phyloP scores from a whole-genome alignment of 441 rosid genomes.

The Melastoma candidum region DNA sequence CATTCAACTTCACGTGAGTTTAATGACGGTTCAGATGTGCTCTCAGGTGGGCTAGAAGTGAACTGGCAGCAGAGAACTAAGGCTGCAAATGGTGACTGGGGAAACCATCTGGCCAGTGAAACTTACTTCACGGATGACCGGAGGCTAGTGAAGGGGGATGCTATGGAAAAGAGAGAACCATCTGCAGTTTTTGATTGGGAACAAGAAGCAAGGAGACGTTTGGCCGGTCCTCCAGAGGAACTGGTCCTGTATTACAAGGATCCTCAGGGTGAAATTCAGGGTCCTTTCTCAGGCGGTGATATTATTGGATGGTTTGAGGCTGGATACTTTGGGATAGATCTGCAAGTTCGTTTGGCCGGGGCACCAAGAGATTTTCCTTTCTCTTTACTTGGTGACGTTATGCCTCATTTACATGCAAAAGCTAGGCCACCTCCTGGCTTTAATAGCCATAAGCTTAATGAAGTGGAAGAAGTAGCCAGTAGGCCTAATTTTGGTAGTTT shows the following conservation, averaged over 20 bases:
- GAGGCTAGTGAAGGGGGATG: slow-evolving; percentile 58
- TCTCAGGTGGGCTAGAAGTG: slow-evolving; percentile 35
- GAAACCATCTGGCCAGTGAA: slow-evolving; percentile 31
- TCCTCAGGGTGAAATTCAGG: slow-evolving; percentile 96
- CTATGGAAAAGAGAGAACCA: slow-evolving; percentile 49
- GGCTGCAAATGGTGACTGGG: slow-evolving; percentile 36
- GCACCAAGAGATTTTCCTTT: slow-evolving; percentile 72
- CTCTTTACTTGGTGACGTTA: slow-evolving; percentile 80
- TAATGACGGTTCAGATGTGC: slow-evolving; percentile 44
- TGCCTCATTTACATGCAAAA: slow-evolving; percentile 97
- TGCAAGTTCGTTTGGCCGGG: slow-evolving; percentile 62
- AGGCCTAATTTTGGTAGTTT: slow-evolving; percentile 38
- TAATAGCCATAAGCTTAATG: slow-evolving; percentile 53
- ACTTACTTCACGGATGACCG: slow-evolving; percentile 47
- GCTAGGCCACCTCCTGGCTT: slow-evolving; percentile 98
- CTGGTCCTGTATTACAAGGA: slow-evolving; percentile 74
- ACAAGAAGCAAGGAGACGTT: slow-evolving; percentile 51
- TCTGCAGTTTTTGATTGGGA: slow-evolving; percentile 58
- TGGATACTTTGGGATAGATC: slow-evolving; percentile 94
- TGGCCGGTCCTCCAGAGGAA: slow-evolving; percentile 61
- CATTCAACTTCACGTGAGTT: slow-evolving; percentile 31
- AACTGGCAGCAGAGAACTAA: slow-evolving; percentile 37
- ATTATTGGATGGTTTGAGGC: slow-evolving; percentile 98
- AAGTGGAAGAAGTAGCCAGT: slow-evolving; percentile 37
- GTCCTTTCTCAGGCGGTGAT: slow-evolving; percentile 89